A percentile compares a stretch with the other conserved stretches of the same genome.
Evolutionary conservation across 495 filamentous ascomycete species (phyloP).

Genomic region (Penicillium silybi): DNA sequence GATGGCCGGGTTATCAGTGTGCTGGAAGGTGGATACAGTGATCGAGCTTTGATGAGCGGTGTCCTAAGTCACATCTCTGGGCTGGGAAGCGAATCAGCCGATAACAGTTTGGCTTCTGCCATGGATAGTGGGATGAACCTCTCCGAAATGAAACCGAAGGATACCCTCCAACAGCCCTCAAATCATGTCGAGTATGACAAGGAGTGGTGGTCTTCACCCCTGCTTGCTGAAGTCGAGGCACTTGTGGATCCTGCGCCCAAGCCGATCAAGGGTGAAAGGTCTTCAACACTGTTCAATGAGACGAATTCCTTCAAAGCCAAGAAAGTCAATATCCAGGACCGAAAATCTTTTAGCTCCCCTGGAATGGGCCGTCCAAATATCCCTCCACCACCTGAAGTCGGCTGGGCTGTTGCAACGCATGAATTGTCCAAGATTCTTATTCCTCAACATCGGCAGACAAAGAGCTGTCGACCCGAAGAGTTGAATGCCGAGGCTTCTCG

Average conservation of each 20-base stretch:
- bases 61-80: conserved; percentile 85
- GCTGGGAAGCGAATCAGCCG: conserved; percentile 38
- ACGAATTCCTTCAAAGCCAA: conserved; percentile 80
- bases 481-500: conserved; percentile 63
- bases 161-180: background rate
- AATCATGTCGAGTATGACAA: conserved; percentile 48
- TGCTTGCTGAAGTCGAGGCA: conserved; percentile 64
- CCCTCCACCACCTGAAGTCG: conserved; percentile 71
- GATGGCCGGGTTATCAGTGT: conserved; percentile 88
- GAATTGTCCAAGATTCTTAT: conserved; percentile 82
- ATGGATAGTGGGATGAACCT: conserved; percentile 14
- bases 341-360: conserved; percentile 35
- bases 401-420: conserved; percentile 76
- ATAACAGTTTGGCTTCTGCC: background rate
- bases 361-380: conserved; percentile 38
- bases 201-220: conserved; percentile 70
- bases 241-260: conserved; percentile 40
- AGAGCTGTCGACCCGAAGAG: conserved; percentile 71
- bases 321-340: conserved; percentile 55
- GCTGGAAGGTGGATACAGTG: conserved; percentile 92
- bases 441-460: conserved; percentile 64
- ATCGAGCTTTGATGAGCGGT: conserved; percentile 81
- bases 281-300: conserved; percentile 65
- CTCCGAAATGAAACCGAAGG: conserved; percentile 1
- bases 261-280: conserved; percentile 45